Evolutionary conservation across 2,329 filamentous ascomycete species (phyloP).

Genomic region (Aspergillus piperis): DNA sequence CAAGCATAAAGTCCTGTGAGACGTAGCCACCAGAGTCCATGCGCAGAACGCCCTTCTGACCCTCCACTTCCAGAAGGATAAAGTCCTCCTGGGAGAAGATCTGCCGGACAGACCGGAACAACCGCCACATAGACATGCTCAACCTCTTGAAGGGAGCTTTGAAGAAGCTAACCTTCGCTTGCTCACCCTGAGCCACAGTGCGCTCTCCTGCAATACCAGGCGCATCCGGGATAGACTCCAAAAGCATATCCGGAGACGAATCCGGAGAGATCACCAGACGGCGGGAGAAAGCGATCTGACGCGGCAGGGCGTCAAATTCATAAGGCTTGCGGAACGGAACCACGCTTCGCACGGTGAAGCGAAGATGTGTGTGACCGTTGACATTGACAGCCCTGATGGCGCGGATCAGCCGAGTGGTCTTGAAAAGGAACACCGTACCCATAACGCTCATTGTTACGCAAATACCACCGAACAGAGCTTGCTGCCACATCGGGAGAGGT

Average conservation of each 20-base stretch:
- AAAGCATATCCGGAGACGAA: slow-evolving; percentile 19
- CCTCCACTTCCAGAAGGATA: slow-evolving; percentile 40
- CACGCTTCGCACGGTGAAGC: slow-evolving; percentile 39
- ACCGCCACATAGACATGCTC: slow-evolving; percentile 33
- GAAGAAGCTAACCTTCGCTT: slow-evolving; percentile 31
- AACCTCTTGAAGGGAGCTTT: slow-evolving; percentile 35
- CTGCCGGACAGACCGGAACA: slow-evolving; percentile 40
- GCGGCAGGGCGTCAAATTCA: slow-evolving; percentile 35
- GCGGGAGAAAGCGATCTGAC: slow-evolving; percentile 37
- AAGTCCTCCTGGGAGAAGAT: slow-evolving; percentile 45
- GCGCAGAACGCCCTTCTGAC: slow-evolving; percentile 37
- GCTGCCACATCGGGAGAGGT: slow-evolving; percentile 59
- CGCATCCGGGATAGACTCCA: slow-evolving; percentile 14
- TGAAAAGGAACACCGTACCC: slow-evolving; percentile 61
- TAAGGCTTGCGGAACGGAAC: slow-evolving; percentile 42
- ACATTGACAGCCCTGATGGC: slow-evolving; percentile 56
- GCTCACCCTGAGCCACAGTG: slow-evolving; percentile 14
- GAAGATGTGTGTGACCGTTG: slow-evolving; percentile 34
- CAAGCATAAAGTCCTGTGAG: slow-evolving; percentile 36
- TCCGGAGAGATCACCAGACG: slow-evolving; percentile 34
- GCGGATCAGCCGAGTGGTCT: slow-evolving; percentile 60
- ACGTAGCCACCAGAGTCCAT: slow-evolving; percentile 42
- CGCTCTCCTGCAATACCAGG: not conserved
- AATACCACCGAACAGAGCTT: slow-evolving; percentile 58
- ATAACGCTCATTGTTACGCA: slow-evolving; percentile 62